These are phyloP conservation scores for Cladosporium velox DNA, from an alignment of 2,329 filamentous ascomycete genomes.

Conservation along the genomic window DNA sequence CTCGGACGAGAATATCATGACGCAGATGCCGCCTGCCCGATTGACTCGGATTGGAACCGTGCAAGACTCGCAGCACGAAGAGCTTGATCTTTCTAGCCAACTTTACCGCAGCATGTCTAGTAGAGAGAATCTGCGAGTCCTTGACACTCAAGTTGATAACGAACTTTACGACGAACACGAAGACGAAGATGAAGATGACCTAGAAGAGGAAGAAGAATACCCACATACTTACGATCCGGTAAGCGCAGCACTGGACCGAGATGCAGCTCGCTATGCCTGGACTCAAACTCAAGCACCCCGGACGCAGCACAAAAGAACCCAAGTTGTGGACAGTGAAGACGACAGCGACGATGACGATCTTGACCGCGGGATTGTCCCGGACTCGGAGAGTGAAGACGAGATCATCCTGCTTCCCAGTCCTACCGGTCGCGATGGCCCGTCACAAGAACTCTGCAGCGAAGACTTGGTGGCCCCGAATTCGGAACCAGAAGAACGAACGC, in stretches of 20 bases:
- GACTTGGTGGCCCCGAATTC: neutral
- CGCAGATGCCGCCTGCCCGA: neutral
- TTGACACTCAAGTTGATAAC: constrained; percentile 9
- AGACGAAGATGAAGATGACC: constrained; percentile 13
- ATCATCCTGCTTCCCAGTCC: constrained; percentile 13
- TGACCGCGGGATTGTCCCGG: constrained; percentile 18
- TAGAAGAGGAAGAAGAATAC: constrained; percentile 13
- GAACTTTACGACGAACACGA: constrained; percentile 22
- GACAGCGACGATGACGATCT: constrained; percentile 20
- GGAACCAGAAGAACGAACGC: neutral
- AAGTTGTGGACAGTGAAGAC: constrained; percentile 12
- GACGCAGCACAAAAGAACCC: constrained; percentile 7
- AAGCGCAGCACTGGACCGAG: constrained; percentile 29
- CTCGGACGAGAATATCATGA: constrained; percentile 17
- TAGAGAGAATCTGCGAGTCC: constrained; percentile 5
- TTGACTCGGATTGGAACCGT: constrained; percentile 24
- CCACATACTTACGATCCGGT: constrained; percentile 29
- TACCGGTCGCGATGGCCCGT: neutral
- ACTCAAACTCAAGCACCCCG: constrained; percentile 25
- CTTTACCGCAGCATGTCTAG: constrained; percentile 17
- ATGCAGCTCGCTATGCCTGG: constrained; percentile 27
- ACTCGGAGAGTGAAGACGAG: constrained; percentile 22
- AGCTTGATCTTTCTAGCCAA: constrained; percentile 23
- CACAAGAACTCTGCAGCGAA: constrained; percentile 17
- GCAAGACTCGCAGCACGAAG: constrained; percentile 28